phyloP scores from a whole-genome alignment of 352 stramenopile species.

The Phytophthora kernoviae region DNA sequence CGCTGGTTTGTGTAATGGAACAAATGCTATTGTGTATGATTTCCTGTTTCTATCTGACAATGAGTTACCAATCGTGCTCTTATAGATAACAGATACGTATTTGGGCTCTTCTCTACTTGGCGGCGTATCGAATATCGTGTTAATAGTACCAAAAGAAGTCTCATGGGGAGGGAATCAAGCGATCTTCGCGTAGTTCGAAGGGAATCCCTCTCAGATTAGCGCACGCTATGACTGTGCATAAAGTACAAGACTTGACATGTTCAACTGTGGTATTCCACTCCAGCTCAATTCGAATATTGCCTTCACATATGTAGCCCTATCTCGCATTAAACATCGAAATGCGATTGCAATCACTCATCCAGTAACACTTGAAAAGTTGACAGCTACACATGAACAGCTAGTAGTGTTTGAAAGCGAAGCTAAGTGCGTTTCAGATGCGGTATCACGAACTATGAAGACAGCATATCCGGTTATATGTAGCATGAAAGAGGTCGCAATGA shows the following conservation, averaged over 20 bases:
- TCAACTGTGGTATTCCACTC: not conserved
- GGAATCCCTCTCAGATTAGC: not conserved
- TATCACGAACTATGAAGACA: not conserved
- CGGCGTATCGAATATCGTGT: not conserved
- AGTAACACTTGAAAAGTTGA: not conserved
- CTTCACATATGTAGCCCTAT: not conserved
- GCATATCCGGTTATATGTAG: not conserved
- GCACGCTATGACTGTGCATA: not conserved
- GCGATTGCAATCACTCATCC: not conserved
- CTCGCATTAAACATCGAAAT: not conserved
- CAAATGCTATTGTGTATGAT: not conserved
- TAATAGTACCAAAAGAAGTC: not conserved
- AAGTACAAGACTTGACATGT: not conserved
- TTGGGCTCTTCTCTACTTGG: not conserved
- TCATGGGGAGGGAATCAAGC: not conserved
- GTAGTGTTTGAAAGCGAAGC: not conserved
- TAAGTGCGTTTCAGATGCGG: not conserved
- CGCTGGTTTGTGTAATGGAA: slow-evolving; percentile 1
- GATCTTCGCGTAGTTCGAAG: not conserved
- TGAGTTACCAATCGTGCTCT: not conserved
- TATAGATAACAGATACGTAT: not conserved
- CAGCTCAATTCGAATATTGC: not conserved
- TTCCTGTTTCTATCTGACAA: not conserved
- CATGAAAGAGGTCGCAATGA: not conserved
- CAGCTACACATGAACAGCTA: not conserved